A percentile compares a stretch with the other conserved stretches of the same genome.
Conservation (phyloP, 2,329 filamentous ascomycete genomes). For the Arachnomyces sp. region DNA sequence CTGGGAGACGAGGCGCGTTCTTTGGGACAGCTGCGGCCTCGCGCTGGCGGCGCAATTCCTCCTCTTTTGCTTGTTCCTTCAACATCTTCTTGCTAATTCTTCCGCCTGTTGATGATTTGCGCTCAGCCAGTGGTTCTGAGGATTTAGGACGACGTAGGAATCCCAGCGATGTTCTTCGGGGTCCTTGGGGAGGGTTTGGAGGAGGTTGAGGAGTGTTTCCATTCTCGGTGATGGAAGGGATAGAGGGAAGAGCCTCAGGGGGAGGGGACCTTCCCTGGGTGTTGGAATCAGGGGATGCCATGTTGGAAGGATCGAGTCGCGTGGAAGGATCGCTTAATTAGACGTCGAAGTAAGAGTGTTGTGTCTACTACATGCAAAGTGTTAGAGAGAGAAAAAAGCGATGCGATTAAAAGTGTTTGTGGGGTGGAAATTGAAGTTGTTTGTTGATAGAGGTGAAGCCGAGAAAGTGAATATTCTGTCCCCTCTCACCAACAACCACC, state of each 20-base stretch:
- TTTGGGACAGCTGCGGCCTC: constrained; percentile 49
- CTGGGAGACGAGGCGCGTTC: constrained; percentile 49
- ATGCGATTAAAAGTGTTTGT: no score
- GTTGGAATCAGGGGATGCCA: constrained; percentile 2
- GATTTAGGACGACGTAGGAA: constrained; percentile 62
- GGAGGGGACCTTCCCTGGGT: constrained; percentile 6
- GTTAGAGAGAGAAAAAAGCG: no score
- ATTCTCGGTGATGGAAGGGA: constrained; percentile 22
- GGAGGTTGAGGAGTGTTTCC: constrained; percentile 13
- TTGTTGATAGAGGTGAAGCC: neutral
- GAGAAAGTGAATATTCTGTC: no score
- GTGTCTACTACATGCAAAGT: no score
- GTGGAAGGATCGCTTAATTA: no score
- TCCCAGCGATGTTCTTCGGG: constrained; percentile 44
- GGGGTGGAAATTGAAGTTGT: constrained; percentile 1
- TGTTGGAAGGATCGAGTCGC: no score
- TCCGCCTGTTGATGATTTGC: constrained; percentile 29
- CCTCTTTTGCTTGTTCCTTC: constrained; percentile 36
- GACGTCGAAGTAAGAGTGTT: no score
- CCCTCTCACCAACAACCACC: no score
- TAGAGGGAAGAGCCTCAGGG: constrained; percentile 3
- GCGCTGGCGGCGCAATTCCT: constrained; percentile 47
- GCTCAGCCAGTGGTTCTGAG: constrained; percentile 51
- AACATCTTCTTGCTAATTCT: constrained; percentile 29
- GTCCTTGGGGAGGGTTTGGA: constrained; percentile 13